Percentiles rank a stretch among this genome's conserved stretches.
phyloP scores from a whole-genome alignment of 768 basidiomycete species.

The Lactarius indigo region DNA sequence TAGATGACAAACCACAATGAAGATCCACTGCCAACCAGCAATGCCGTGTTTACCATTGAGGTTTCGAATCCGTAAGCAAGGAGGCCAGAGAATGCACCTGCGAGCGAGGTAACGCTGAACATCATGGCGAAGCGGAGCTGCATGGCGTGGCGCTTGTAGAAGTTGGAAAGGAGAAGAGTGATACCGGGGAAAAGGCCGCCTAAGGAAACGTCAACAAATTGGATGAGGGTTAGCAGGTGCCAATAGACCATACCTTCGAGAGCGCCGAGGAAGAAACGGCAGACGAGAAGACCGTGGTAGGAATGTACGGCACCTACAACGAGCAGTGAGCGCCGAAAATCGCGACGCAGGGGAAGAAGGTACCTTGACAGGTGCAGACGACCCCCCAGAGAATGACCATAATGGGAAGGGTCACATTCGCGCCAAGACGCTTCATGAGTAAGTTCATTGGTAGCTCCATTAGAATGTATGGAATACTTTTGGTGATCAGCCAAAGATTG shows the following conservation, averaged over 20 bases:
- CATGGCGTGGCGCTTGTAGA: conserved; percentile 30
- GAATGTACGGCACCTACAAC: conserved; percentile 42
- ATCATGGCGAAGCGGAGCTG: conserved; percentile 39
- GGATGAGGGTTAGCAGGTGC: background rate
- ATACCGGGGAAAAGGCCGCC: conserved; percentile 44
- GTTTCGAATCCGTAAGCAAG: conserved; percentile 55
- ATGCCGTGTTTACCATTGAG: conserved; percentile 51
- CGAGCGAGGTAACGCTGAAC: conserved; percentile 43
- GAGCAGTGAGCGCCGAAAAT: background rate
- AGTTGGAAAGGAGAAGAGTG: conserved; percentile 29
- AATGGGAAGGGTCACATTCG: conserved; percentile 56
- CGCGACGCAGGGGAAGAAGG: no score
- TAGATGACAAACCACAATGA: conserved; percentile 43
- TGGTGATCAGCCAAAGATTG: conserved; percentile 24
- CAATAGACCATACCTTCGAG: conserved; percentile 45
- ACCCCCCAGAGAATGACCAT: conserved; percentile 65
- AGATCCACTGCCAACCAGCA: conserved; percentile 65
- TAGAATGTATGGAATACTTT: conserved; percentile 29
- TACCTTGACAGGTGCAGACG: conserved; percentile 57
- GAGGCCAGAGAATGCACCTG: conserved; percentile 61
- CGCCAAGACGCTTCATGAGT: conserved; percentile 42
- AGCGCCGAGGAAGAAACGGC: conserved; percentile 48
- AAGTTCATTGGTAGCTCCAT: conserved; percentile 31
- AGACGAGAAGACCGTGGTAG: conserved; percentile 53
- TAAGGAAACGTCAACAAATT: background rate